Evolutionary conservation across 192 early-diverging fungal genomes (phyloP).

Genomic region (Backusella morwellensis): DNA sequence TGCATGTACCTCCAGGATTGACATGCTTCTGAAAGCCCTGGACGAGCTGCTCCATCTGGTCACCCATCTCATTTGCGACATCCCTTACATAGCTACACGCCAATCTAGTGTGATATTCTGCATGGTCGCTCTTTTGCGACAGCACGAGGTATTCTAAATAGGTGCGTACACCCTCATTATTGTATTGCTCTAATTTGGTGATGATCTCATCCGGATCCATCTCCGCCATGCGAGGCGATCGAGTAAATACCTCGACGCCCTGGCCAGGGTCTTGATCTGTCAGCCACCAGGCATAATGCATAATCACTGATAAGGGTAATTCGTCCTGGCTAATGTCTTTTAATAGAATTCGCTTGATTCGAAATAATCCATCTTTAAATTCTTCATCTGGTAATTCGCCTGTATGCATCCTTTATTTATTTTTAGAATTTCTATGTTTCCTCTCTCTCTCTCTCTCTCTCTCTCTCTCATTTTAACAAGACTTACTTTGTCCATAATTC

Average conservation of each 20-base stretch:
- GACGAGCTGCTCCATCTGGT: constrained; percentile 2
- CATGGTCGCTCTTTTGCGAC: constrained; percentile 42
- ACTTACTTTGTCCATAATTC: constrained; percentile 65
- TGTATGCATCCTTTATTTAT: constrained; percentile 41
- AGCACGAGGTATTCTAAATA: constrained; percentile 56
- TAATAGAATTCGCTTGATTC: constrained; percentile 41
- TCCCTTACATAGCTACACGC: constrained; percentile 39
- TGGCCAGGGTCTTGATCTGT: constrained; percentile 38
- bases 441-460: background rate
- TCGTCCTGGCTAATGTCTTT: constrained; percentile 26
- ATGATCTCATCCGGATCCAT: constrained; percentile 42
- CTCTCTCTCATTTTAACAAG: background rate
- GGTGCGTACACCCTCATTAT: constrained; percentile 29
- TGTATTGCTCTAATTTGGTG: constrained; percentile 26
- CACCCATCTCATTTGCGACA: constrained; percentile 19
- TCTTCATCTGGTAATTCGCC: constrained; percentile 52
- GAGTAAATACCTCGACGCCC: constrained; percentile 44
- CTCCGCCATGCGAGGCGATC: constrained; percentile 16
- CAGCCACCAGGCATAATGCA: constrained; percentile 56
- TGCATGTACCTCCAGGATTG: background rate
- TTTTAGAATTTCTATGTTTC: background rate
- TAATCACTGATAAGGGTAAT: constrained; percentile 29
- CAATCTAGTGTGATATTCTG: constrained; percentile 39
- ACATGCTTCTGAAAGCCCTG: constrained; percentile 6
- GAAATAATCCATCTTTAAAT: constrained; percentile 40